Evolutionary conservation across 1,139 yeast genomes (phyloP).

Genomic region (Candida tetrigidarum): DNA sequence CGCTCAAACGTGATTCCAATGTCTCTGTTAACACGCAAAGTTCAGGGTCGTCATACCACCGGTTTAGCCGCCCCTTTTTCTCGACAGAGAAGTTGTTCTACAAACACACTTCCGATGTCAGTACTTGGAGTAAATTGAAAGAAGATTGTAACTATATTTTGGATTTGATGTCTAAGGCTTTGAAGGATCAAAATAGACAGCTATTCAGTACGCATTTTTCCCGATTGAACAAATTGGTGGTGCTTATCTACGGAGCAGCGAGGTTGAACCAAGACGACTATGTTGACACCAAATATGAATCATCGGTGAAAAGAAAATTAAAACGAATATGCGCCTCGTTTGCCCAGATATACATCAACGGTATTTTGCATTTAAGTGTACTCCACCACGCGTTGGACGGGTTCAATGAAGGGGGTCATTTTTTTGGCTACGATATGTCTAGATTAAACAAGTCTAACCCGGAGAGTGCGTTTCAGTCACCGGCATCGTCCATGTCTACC

Average conservation of each 20-base stretch:
- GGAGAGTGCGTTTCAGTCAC: constrained; percentile 20
- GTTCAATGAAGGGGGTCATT: constrained; percentile 27
- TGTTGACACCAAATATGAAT: constrained; percentile 45
- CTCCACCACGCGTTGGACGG: constrained; percentile 37
- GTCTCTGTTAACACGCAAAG: constrained; percentile 35
- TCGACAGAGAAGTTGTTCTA: constrained; percentile 52
- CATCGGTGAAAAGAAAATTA: constrained; percentile 49
- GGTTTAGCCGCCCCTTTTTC: constrained; percentile 47
- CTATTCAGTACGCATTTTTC: constrained; percentile 57
- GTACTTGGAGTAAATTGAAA: constrained; percentile 59
- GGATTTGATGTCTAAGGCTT: constrained; percentile 50
- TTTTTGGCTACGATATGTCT: constrained; percentile 38
- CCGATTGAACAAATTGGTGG: constrained; percentile 51
- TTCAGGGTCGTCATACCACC: constrained; percentile 40
- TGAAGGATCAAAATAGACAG: constrained; percentile 52
- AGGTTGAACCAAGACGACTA: constrained; percentile 57
- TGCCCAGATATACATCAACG: constrained; percentile 64
- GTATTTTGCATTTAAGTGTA: constrained; percentile 54
- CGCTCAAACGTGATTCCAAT: constrained; percentile 44
- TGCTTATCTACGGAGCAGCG: constrained; percentile 53
- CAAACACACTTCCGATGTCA: constrained; percentile 57
- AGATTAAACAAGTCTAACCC: constrained; percentile 35
- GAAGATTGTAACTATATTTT: constrained; percentile 50
- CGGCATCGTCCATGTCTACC: constrained; percentile 31
- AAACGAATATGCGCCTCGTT: constrained; percentile 55